Evolutionary conservation across 805 yeast genomes (phyloP).

Genomic region (Candida anglica): DNA sequence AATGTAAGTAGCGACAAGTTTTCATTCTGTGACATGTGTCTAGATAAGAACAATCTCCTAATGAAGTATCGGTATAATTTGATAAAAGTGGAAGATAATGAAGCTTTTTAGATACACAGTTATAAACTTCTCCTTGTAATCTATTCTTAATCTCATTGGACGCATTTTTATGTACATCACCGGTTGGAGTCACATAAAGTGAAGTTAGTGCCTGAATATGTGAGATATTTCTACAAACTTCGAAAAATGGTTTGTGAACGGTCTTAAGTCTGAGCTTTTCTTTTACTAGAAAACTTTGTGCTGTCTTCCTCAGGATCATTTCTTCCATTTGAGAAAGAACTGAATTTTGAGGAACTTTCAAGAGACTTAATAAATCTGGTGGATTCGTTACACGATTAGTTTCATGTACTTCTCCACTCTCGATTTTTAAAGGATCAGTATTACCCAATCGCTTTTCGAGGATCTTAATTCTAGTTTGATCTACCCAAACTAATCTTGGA

Average conservation of each 20-base stretch:
- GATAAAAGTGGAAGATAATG: constrained; percentile 27
- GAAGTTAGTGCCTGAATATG: constrained; percentile 28
- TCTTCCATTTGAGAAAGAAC: constrained; percentile 9
- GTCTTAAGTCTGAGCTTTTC: constrained; percentile 39
- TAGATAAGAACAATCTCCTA: constrained; percentile 91
- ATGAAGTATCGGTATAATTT: constrained; percentile 57
- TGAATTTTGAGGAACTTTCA: background rate
- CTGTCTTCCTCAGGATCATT: constrained; percentile 29
- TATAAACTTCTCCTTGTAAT: constrained; percentile 14
- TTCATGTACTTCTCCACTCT: too few relatives aligned
- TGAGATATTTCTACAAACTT: constrained; percentile 43
- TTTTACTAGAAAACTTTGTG: constrained; percentile 36
- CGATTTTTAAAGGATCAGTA: too few relatives aligned
- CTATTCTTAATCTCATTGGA: constrained; percentile 5
- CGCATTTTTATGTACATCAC: background rate
- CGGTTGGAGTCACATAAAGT: constrained; percentile 1
- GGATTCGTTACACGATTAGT: too few relatives aligned
- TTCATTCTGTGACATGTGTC: constrained; percentile 90
- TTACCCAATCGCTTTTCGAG: too few relatives aligned
- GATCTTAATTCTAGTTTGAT: too few relatives aligned
- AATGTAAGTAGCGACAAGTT: constrained; percentile 79
- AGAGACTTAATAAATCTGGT: too few relatives aligned
- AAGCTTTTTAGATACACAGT: constrained; percentile 20
- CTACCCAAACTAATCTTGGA: too few relatives aligned
- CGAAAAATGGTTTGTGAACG: constrained; percentile 39